These are phyloP conservation scores for Pseudogymnoascus sp. DNA, from an alignment of 2,329 filamentous ascomycete genomes.

Conservation along the genomic window DNA sequence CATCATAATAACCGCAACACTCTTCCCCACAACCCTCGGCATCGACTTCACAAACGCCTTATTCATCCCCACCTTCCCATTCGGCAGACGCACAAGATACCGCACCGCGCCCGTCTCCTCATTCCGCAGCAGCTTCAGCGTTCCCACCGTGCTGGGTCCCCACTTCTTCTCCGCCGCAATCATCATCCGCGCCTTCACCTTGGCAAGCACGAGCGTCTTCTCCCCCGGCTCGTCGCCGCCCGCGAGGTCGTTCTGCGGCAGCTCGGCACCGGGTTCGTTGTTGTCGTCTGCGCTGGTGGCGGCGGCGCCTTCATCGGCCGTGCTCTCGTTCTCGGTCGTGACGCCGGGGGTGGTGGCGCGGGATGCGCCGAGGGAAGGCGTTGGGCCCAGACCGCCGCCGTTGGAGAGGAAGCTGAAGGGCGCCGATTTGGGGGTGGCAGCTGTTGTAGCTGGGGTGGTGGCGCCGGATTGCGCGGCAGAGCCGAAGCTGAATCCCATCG, in stretches of 20 bases:
- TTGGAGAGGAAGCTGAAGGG: slow-evolving; percentile 6
- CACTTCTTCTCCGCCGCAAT: slow-evolving; percentile 20
- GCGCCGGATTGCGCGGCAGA: not conserved
- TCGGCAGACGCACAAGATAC: slow-evolving; percentile 57
- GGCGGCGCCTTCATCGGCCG: slow-evolving; percentile 18
- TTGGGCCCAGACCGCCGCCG: not conserved
- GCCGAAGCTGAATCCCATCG: not conserved
- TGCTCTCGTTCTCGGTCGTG: slow-evolving; percentile 26
- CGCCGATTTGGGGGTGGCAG: not conserved
- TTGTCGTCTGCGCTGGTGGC: slow-evolving; percentile 20
- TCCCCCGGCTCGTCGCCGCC: slow-evolving; percentile 59
- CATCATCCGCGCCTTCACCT: slow-evolving; percentile 37
- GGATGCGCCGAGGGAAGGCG: slow-evolving; percentile 24
- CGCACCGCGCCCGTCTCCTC: slow-evolving; percentile 36
- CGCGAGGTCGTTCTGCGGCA: slow-evolving; percentile 47
- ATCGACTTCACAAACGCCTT: slow-evolving; percentile 53
- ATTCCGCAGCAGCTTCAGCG: slow-evolving; percentile 18
- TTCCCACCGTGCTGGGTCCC: not conserved
- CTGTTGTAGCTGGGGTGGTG: too few species aligned
- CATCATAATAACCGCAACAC: slow-evolving; percentile 49
- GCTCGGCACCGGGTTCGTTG: slow-evolving; percentile 21
- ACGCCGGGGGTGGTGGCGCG: slow-evolving; percentile 25
- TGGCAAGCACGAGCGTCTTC: slow-evolving; percentile 56
- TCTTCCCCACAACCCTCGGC: slow-evolving; percentile 55
- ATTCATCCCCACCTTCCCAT: slow-evolving; percentile 68